A percentile compares a stretch with the other conserved stretches of the same genome.
Conservation (phyloP, 2,329 filamentous ascomycete genomes). For the Emericellopsis cladophorae region DNA sequence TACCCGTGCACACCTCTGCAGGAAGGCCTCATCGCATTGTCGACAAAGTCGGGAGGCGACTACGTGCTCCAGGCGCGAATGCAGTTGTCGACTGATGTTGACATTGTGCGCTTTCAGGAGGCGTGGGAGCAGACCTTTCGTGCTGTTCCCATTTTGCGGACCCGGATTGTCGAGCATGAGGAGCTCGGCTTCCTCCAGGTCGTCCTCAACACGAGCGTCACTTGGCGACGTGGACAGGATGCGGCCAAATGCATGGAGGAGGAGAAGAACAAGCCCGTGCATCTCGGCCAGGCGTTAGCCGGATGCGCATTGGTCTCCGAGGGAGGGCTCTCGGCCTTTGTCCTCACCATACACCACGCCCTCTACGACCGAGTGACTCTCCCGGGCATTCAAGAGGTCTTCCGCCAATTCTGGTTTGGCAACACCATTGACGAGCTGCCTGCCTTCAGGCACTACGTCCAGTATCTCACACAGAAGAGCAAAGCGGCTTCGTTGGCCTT, state of each 20-base stretch:
- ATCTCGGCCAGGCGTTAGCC: too few relatives aligned
- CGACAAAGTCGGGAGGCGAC: slow-evolving; percentile 16
- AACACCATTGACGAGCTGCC: slow-evolving; percentile 28
- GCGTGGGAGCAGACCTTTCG: slow-evolving; percentile 11
- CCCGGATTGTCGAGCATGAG: slow-evolving; percentile 4
- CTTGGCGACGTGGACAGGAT: too few relatives aligned
- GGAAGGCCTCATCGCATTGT: slow-evolving; percentile 54
- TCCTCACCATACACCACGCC: slow-evolving; percentile 10
- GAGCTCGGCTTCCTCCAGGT: neutral
- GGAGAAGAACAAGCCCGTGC: too few relatives aligned
- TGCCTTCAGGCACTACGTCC: slow-evolving; percentile 32
- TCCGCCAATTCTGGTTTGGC: too few relatives aligned
- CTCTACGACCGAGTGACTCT: slow-evolving; percentile 10
- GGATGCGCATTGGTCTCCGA: too few relatives aligned
- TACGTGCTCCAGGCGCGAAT: slow-evolving; percentile 6
- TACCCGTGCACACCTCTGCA: slow-evolving; percentile 64
- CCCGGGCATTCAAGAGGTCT: slow-evolving; percentile 2
- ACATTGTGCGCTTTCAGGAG: slow-evolving; percentile 11
- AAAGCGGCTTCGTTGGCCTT: too few relatives aligned
- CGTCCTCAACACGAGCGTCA: too few relatives aligned
- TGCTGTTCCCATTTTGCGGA: slow-evolving; percentile 5
- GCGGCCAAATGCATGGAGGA: too few relatives aligned
- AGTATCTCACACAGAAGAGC: too few relatives aligned
- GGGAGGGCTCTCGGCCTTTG: slow-evolving; percentile 3
- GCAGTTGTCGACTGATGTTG: slow-evolving; percentile 2